Base-by-base conservation (phyloP, 2,329 filamentous ascomycete genomes). In the Teratosphaeria nubilosa region DNA sequence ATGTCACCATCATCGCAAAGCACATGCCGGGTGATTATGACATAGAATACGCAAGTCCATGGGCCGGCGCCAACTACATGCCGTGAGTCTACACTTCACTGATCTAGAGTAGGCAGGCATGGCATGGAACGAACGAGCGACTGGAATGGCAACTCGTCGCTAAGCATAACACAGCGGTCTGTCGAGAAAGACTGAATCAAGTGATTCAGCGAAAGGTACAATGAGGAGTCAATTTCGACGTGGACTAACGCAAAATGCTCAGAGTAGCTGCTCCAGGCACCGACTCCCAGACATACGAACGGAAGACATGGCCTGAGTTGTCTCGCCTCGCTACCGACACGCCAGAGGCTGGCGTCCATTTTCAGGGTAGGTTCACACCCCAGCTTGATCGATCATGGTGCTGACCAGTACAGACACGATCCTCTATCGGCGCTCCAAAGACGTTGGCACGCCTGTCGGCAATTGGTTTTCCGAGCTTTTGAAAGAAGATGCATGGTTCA, bases 21-120 rank as follows among this genome's bases (percentile, higher is more conserved):
- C 88, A 95, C 70, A 94, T 96, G 87, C 91, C 91, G 0, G 91
- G 91, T 37, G 91, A 96, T 76, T 94, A 92, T 73, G 88, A 92
- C 64, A 86, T 91, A 64, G 87, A 95, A 77, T 96, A 96, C 72
- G 86, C 89, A 0, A 95, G 89, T 5, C 90, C 90, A 0, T 95
- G 89, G 87, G 90, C 90, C 3, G 90, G 90, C 14, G 90, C 90
- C 61, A 92, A 94, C 69, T 86, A 85, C 68, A 72, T 87, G 60
- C 90, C 87, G 67, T 68, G 58, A 61, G 65, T 65, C 5, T 14
- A 5, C 37, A 56, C 30, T 51, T 25, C 37, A 16, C 11, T 51
- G 3, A n/a, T 9, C 20, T 2, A 7, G 25, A 30, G 30, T 9
- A n/a, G 9, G 22, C 51, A 53, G 51, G 51, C 51, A 53, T 22